A percentile compares a stretch with the other conserved stretches of the same genome.
phyloP scores from a whole-genome alignment of 2,329 filamentous ascomycete genomes.

The Bipolaris cookei region DNA sequence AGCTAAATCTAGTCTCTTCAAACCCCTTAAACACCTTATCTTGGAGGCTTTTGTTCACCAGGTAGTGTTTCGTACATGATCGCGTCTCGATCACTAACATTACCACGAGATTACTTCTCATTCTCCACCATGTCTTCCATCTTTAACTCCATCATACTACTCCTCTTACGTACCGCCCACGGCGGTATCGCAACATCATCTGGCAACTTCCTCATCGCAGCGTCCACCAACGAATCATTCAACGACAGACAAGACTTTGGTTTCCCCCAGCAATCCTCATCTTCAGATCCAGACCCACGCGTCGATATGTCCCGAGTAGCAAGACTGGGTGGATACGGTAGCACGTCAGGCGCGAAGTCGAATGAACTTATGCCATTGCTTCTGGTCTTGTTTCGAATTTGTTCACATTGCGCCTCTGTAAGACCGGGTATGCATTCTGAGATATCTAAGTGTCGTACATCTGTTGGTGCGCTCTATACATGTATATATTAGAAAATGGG shows the following conservation, averaged over 20 bases:
- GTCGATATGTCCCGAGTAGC: no score
- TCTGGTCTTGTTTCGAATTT: constrained; percentile 42
- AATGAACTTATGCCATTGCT: constrained; percentile 36
- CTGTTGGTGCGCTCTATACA: constrained; percentile 36
- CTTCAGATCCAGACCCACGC: no score
- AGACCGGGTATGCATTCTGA: constrained; percentile 37
- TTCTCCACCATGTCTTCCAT: constrained; percentile 37
- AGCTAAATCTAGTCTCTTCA: constrained; percentile 25
- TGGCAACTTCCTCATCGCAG: no score
- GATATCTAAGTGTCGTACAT: constrained; percentile 40
- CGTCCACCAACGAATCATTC: no score
- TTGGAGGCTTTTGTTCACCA: neutral
- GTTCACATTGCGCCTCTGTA: constrained; percentile 34
- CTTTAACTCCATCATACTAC: constrained; percentile 26
- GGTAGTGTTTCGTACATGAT: constrained; percentile 21
- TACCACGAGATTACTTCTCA: constrained; percentile 21
- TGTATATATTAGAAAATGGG: neutral
- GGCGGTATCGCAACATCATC: constrained; percentile 18
- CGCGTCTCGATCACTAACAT: constrained; percentile 17
- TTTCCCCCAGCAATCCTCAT: no score
- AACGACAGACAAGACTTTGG: no score
- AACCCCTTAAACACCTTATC: neutral
- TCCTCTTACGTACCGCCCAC: constrained; percentile 24
- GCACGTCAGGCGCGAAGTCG: constrained; percentile 26
- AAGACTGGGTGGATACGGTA: constrained; percentile 6